These are phyloP conservation scores for Cladorrhinum samala DNA, from an alignment of 495 filamentous ascomycete genomes.

Conservation along the genomic window DNA sequence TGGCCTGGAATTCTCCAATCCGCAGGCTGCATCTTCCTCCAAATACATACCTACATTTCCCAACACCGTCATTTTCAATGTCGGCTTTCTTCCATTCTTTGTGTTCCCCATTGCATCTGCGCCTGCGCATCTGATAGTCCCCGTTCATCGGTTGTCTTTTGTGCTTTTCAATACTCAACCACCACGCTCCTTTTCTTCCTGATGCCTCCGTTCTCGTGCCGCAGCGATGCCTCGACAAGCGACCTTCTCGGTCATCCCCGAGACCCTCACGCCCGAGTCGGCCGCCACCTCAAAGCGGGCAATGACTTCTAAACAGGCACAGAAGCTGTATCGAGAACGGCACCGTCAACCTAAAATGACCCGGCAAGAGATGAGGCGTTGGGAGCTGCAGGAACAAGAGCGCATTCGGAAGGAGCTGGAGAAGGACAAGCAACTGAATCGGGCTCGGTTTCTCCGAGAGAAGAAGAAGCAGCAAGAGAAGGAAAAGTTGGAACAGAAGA, in stretches of 20 bases:
- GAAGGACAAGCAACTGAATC: constrained; percentile 34
- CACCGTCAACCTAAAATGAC: constrained; percentile 32
- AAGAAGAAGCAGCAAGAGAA: constrained; percentile 39
- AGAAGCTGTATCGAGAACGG: constrained; percentile 31
- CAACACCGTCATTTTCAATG: too few relatives aligned
- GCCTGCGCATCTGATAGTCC: too few relatives aligned
- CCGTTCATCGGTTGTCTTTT: too few relatives aligned
- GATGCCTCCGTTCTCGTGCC: neutral
- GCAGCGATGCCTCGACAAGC: constrained; percentile 8
- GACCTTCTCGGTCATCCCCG: constrained; percentile 24
- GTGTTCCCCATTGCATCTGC: too few relatives aligned
- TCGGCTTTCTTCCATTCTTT: too few relatives aligned
- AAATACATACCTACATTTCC: too few relatives aligned
- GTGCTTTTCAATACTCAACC: too few relatives aligned
- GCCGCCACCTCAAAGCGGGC: constrained; percentile 21
- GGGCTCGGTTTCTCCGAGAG: constrained; percentile 34
- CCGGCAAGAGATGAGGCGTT: constrained; percentile 35
- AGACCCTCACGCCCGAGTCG: constrained; percentile 18
- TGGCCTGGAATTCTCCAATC: too few relatives aligned
- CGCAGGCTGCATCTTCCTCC: too few relatives aligned
- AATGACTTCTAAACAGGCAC: constrained; percentile 43
- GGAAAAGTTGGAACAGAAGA: constrained; percentile 30
- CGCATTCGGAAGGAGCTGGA: constrained; percentile 39
- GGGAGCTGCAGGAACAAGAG: constrained; percentile 39
- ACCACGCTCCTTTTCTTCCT: too few relatives aligned